A percentile compares a stretch with the other conserved stretches of the same genome.
These are phyloP conservation scores for Exophiala lecanii-corni DNA, from an alignment of 2,329 filamentous ascomycete genomes.

Conservation along the genomic window DNA sequence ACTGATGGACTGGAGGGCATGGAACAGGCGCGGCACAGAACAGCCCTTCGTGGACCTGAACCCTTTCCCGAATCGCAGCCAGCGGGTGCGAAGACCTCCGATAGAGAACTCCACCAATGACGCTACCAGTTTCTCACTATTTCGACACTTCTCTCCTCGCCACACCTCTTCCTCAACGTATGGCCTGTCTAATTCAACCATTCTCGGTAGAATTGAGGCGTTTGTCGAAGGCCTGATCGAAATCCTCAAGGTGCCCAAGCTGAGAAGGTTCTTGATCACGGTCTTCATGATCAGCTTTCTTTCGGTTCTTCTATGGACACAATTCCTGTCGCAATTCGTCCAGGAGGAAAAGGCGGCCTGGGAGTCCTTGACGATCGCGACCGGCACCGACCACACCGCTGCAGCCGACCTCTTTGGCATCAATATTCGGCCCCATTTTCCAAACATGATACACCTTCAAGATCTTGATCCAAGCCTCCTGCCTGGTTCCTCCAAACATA, in stretches of 20 bases:
- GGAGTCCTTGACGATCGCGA: conserved; percentile 30
- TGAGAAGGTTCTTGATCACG: conserved; percentile 30
- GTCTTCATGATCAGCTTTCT: conserved; percentile 5
- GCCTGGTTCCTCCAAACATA: conserved; percentile 31
- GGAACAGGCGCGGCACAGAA: neutral
- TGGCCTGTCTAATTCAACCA: too few relatives aligned
- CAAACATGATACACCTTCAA: conserved; percentile 47
- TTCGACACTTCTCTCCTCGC: conserved; percentile 26
- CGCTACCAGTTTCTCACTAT: conserved; percentile 32
- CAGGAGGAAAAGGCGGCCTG: conserved; percentile 23
- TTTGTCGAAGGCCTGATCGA: conserved; percentile 24
- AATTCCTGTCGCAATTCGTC: conserved; percentile 16
- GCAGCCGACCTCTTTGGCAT: conserved; percentile 41
- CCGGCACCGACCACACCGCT: conserved; percentile 24
- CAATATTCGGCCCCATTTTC: conserved; percentile 46
- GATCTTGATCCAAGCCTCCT: conserved; percentile 45
- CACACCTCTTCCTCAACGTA: too few relatives aligned
- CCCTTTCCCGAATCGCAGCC: neutral
- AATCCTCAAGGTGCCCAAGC: conserved; percentile 37
- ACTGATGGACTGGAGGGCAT: too few relatives aligned
- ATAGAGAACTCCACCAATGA: conserved; percentile 37
- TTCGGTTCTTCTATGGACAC: conserved; percentile 16
- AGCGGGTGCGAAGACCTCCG: conserved; percentile 29
- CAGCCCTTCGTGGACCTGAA: neutral
- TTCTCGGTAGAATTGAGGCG: conserved; percentile 22